A percentile compares a stretch with the other conserved stretches of the same genome.
Evolutionary conservation across 2,329 filamentous ascomycete genomes (phyloP).

Genomic region (Coccinonectria pachysandricola): DNA sequence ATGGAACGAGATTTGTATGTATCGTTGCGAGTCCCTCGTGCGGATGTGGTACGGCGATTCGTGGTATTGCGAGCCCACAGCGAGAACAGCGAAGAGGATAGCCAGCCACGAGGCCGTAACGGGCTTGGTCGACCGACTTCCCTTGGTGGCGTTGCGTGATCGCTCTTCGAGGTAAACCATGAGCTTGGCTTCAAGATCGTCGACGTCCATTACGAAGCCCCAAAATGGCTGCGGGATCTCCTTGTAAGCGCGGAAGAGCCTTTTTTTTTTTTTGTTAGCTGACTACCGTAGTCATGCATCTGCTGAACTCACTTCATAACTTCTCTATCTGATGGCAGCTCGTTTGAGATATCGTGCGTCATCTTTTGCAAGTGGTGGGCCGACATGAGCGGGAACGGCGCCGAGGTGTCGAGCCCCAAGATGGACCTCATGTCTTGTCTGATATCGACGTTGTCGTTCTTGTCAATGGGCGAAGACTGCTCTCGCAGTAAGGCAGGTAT

Average conservation of each 20-base stretch:
- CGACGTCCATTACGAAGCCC: constrained; percentile 57
- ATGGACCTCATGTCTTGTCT: constrained; percentile 57
- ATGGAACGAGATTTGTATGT: constrained; percentile 55
- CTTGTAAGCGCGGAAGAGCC: constrained; percentile 56
- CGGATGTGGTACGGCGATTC: constrained; percentile 53
- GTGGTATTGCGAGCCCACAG: constrained; percentile 56
- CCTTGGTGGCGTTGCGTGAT: constrained; percentile 41
- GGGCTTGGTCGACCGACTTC: constrained; percentile 35
- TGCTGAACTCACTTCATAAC: constrained; percentile 49
- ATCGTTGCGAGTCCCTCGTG: constrained; percentile 48
- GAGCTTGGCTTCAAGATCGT: constrained; percentile 53
- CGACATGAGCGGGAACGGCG: constrained; percentile 59
- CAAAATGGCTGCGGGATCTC: constrained; percentile 58
- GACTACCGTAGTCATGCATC: not conserved
- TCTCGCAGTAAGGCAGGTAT: constrained; percentile 56
- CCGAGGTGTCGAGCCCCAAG: constrained; percentile 53
- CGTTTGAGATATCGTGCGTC: constrained; percentile 49
- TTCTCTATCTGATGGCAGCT: constrained; percentile 54
- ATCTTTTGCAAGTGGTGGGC: constrained; percentile 49
- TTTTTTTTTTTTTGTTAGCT: constrained; percentile 18
- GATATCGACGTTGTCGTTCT: constrained; percentile 44
- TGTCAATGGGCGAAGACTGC: constrained; percentile 43
- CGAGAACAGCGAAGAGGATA: constrained; percentile 54
- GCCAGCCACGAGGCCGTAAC: constrained; percentile 57
- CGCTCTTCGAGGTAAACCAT: constrained; percentile 57